Percentiles rank a stretch among this genome's conserved stretches.
phyloP scores from a whole-genome alignment of 805 yeast genomes.

The Hanseniaspora thailandica region DNA sequence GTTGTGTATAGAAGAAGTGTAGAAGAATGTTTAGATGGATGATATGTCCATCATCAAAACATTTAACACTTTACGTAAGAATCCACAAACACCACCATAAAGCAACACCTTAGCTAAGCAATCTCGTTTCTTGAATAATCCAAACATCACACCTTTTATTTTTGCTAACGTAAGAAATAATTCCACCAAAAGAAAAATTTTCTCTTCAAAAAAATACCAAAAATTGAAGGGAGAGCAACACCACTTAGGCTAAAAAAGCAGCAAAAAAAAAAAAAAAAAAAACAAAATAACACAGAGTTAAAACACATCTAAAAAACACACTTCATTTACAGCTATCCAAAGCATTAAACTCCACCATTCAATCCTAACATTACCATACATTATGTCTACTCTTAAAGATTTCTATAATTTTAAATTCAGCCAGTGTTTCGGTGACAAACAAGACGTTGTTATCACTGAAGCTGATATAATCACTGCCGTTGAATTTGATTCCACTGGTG shows the following conservation, averaged over 20 bases:
- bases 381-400: conserved; percentile 15
- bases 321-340: neutral
- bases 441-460: conserved; percentile 91
- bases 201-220: neutral
- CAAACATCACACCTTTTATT: neutral
- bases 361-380: conserved; percentile 21
- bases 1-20: no score
- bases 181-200: neutral
- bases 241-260: neutral
- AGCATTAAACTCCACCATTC: no score
- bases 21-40: no score
- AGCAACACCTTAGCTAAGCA: no score
- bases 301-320: neutral
- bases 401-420: conserved; percentile 55
- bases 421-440: conserved; percentile 98
- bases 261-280: neutral
- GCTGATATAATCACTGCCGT: conserved; percentile 96
- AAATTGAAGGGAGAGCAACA: neutral
- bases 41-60: no score
- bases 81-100: no score
- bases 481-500: conserved; percentile 90
- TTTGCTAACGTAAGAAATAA: neutral
- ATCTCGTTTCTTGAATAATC: neutral
- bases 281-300: neutral
- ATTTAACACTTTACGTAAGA: no score